Conservation (phyloP, 768 basidiomycete genomes). For the Russula sp. region DNA sequence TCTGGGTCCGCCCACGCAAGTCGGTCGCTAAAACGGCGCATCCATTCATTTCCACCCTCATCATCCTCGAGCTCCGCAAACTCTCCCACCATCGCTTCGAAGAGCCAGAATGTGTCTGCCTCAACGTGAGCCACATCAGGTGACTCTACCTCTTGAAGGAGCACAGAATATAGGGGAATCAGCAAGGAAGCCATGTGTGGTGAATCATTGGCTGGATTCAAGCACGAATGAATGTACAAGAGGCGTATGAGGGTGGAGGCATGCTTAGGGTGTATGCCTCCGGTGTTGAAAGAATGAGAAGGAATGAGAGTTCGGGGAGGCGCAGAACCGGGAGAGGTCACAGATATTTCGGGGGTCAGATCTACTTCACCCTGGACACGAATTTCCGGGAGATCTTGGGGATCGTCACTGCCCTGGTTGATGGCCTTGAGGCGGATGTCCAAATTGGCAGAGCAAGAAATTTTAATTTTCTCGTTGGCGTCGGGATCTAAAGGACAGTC, state of each 20-base stretch:
- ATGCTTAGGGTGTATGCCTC: conserved; percentile 53
- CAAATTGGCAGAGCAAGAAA: conserved; percentile 43
- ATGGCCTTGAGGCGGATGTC: conserved; percentile 49
- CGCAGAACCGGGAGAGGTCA: conserved; percentile 34
- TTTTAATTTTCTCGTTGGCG: conserved; percentile 13
- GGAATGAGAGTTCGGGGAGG: conserved; percentile 41
- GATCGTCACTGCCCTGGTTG: conserved; percentile 28
- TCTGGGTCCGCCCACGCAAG: conserved; percentile 60
- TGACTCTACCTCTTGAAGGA: conserved; percentile 54
- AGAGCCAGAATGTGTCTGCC: conserved; percentile 79
- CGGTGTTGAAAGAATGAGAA: conserved; percentile 40
- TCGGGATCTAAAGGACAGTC: conserved; percentile 19
- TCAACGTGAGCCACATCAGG: conserved; percentile 62
- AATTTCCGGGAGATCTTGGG: conserved; percentile 37
- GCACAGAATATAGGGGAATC: conserved; percentile 58
- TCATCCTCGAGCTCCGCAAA: conserved; percentile 69
- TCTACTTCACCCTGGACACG: conserved; percentile 28
- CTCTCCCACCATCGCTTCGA: conserved; percentile 68
- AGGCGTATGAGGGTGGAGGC: conserved; percentile 60
- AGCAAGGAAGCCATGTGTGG: conserved; percentile 65
- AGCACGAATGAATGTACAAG: conserved; percentile 60
- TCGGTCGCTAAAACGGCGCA: conserved; percentile 53
- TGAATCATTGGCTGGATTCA: conserved; percentile 68
- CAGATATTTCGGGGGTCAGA: conserved; percentile 30
- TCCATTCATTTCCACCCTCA: conserved; percentile 56